These are phyloP conservation scores for Phytophthora fragariaefolia DNA, from an alignment of 352 stramenopile species.

Conservation along the genomic window DNA sequence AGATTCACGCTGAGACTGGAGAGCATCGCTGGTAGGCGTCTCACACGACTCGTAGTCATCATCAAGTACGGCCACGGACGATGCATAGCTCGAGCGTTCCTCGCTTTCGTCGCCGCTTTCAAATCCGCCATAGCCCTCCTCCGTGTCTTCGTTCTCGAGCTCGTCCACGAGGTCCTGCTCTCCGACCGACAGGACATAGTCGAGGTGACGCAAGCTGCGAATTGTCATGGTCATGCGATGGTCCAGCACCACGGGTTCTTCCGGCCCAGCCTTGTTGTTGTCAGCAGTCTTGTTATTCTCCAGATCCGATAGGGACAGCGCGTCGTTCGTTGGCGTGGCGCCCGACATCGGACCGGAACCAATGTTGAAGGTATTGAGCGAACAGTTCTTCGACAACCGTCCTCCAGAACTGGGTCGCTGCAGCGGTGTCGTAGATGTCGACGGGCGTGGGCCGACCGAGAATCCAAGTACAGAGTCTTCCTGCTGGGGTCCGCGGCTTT, in stretches of 20 bases:
- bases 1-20: conserved; percentile 26
- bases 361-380: conserved; percentile 24
- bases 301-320: conserved; percentile 54
- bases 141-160: conserved; percentile 36
- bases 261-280: conserved; percentile 12
- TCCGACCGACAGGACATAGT: conserved; percentile 51
- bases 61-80: conserved; percentile 67
- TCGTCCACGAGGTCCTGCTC: conserved; percentile 42
- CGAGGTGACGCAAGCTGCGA: conserved; percentile 49
- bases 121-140: conserved; percentile 41
- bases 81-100: conserved; percentile 47
- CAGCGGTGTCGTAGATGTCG: conserved; percentile 21
- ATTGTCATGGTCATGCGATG: conserved; percentile 46
- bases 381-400: conserved; percentile 28
- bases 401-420: conserved; percentile 25
- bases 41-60: conserved; percentile 39
- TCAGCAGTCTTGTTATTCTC: conserved; percentile 17
- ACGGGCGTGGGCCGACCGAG: conserved; percentile 36
- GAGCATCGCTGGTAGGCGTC: conserved; percentile 25
- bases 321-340: conserved; percentile 46
- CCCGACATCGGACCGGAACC: conserved; percentile 25
- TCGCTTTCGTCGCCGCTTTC: conserved; percentile 43
- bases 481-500: conserved; percentile 24
- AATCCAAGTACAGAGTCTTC: conserved; percentile 26
- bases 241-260: conserved; percentile 59